phyloP scores from a whole-genome alignment of 2,329 filamentous ascomycete genomes.

The Calonectria honghensis region DNA sequence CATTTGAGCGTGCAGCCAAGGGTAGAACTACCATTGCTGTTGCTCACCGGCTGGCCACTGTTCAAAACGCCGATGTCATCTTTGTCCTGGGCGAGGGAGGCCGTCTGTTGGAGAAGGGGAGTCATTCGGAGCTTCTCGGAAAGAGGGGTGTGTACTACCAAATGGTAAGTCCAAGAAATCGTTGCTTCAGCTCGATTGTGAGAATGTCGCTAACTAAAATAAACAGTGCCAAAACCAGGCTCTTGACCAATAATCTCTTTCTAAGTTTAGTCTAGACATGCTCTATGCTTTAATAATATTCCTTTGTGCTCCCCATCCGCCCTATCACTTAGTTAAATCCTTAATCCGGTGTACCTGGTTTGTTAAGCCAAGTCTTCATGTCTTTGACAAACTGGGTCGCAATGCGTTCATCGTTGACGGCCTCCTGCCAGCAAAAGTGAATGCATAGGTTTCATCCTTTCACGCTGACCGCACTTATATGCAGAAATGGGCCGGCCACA shows the following conservation, averaged over 20 bases:
- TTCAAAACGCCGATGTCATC: conserved; percentile 86
- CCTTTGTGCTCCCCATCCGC: neutral
- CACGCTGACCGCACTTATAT: neutral
- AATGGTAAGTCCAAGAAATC: conserved; percentile 67
- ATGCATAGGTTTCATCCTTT: neutral
- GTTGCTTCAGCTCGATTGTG: neutral
- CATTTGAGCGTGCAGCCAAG: conserved; percentile 78
- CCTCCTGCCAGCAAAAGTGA: neutral
- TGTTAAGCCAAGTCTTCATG: neutral
- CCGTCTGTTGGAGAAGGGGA: conserved; percentile 73
- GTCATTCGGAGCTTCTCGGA: conserved; percentile 70
- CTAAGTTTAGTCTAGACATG: neutral
- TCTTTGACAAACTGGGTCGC: neutral
- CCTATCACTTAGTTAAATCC: neutral
- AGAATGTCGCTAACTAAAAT: conserved; percentile 48
- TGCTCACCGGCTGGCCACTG: conserved; percentile 84
- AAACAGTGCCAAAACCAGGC: conserved; percentile 75
- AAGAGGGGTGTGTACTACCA: conserved; percentile 74
- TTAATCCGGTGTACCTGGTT: neutral
- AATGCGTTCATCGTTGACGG: neutral
- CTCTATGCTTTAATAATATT: neutral
- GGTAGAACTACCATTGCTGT: conserved; percentile 83
- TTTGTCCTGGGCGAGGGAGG: conserved; percentile 81
- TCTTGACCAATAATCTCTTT: neutral
- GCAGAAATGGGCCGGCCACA: neutral